Base-by-base conservation (phyloP, 2,329 filamentous ascomycete species). In the Lasiodiplodia citricola region DNA sequence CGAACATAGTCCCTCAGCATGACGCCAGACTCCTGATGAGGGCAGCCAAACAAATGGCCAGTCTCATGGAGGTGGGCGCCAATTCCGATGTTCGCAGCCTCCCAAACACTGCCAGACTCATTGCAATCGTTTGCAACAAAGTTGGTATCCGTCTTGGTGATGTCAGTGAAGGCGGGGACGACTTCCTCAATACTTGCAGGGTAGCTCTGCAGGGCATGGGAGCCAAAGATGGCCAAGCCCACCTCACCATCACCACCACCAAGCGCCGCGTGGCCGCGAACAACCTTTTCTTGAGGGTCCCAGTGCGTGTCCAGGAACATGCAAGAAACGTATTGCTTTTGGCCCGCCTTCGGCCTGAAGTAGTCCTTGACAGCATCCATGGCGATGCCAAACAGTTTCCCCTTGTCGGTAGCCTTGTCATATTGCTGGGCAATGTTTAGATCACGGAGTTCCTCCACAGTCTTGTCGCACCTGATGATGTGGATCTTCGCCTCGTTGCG, bases 401-500 rank as follows among this genome's bases (percentile, higher is more conserved):
- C 90, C 73, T 90, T 91, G 70, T 89, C 88, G 38, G 86, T 88
- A 0, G 90, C 92, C 16, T 88, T 84, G 1, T 86, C 82, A 73
- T 95, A 88, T 77, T 97, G 92, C 77, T 97, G 93, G 2, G 92
- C 92, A 68, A 89, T 82, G 71, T 96, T 87, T 25, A 96, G 84
- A 75, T 93, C 89, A 70, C 91, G 87, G 63, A 98, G 87, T 79
- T 98, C 93, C 31, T 89, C 90, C 13, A 97, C 88, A 0, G 95
- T 97, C 82, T 93, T 93, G 70, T 94, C 89, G 47, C 89, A 88
- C 68, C 92, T 89, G 72, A 99, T 90, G 67, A 98, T 81, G 78
- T 98, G 95, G 31, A 99, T 85, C 74, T 92, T 95, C 14, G 95
- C 94, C 79, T 98, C 94, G 41, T 93, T 97, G 70, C 95, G 91